Base-by-base conservation (phyloP, 2,329 filamentous ascomycete genomes). In the Fusarium aywerte region DNA sequence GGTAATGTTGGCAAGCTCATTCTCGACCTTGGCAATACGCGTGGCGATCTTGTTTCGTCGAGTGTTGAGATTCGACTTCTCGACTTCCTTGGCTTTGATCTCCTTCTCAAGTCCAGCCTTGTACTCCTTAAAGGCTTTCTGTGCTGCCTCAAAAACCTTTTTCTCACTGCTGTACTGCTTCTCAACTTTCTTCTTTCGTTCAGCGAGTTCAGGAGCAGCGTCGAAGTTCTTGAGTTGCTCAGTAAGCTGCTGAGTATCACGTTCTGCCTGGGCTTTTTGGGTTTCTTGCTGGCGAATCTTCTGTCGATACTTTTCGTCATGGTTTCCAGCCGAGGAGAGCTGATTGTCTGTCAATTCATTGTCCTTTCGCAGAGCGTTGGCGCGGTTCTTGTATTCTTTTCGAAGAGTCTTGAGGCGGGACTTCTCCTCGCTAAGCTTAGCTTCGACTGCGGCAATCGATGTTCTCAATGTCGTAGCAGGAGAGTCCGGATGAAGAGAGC, bases 381-480 rank as follows among this genome's bases (percentile, higher is more conserved):
- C 82, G 67, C 88, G 87, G 49, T 86, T 85, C 75, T 92, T 90
- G 79, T 92, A 91, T 60, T 94, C 91, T 76, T 91, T 92, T 64
- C 90, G 89, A 62, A 86, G 84, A 33, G 87, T 85, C 80, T 92
- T 92, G 70, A 92, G 85, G 51, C 87, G 86, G 60, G 86, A 84
- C 70, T 88, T 89, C 72, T 90, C 88, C 63, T 93, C 90, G 23
- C 85, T 82, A 31, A 93, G 82, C 76, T 90, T 92, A 58, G 85
- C 83, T 74, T 93, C 90, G 47, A 90, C 87, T 12, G 89, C 87
- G 44, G 87, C 87, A 70, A 94, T 92, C 3, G 91, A 93, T 29
- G 90, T 91, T 76, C 88, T 89, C 36, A 95, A 83, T 3, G 91
- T 94, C 11, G 90, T 92, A 11, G 88, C 89, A 4, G 92, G 92